Base-by-base conservation (phyloP, 1,284 basidiomycete species). In the Tylopilus sp. region DNA sequence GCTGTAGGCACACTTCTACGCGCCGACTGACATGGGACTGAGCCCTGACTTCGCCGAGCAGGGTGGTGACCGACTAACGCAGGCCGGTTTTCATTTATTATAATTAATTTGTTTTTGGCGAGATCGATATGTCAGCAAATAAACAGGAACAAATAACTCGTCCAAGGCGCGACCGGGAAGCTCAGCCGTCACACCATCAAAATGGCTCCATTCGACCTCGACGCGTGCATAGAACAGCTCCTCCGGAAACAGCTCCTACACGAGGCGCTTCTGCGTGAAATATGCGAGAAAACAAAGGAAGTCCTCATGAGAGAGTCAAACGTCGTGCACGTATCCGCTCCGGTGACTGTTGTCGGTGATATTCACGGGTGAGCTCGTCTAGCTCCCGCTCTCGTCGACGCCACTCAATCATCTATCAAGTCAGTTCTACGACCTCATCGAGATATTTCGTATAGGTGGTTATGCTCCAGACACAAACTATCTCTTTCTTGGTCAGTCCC, bases 331-430 rank as follows among this genome's bases (percentile, higher is more conserved):
- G 91, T 99, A 60, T 88, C 85, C 55, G 90, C 94, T 1, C 96
- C 96, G n/a, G 94, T 99, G 39, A 99, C 96, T 1, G 96, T 99
- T 28, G 95, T 99, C 28, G 96, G 96, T 48, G 96, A 99, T 69
- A 99, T 99, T 49, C 95, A 99, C 71, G 95, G 94, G 93, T 94
- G 72, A 80, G 88, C 74, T 52, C 61, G 52, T 43, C 56, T 34
- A 51, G 34, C 34, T 21, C 35, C 52, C 41, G 41, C 48, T 39
- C 15, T 46, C 40, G 49, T 50, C 44, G 50, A 47, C 48, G 46
- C 56, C 56, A 54, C 64, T 73, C 51, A 58, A 71, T 60, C 51
- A 55, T 54, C 30, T 20, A 50, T 61, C 71, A 78, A 95, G 92
- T 53, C 95, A 99, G 80, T 99, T 99, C 73, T 96, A 99, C 76